Conservation (phyloP, 148 eudicot genomes). For the Talinum fruticosum region DNA sequence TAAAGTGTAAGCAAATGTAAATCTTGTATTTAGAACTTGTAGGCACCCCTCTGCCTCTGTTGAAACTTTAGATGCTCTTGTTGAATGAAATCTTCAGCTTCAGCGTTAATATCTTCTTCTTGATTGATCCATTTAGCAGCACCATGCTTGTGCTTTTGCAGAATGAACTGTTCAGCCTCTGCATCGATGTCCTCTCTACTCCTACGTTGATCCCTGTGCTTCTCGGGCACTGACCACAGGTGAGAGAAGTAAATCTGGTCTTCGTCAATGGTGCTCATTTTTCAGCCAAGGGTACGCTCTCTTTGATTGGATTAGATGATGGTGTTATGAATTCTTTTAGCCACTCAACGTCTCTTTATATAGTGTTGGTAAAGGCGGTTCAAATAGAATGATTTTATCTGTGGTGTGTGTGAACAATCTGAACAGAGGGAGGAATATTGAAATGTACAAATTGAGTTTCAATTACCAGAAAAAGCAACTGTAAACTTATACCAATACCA, state of each 20-base stretch:
- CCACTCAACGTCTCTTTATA: constrained; percentile 5
- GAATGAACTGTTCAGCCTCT: constrained; percentile 16
- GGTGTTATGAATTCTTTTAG: neutral
- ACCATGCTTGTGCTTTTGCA: constrained; percentile 8
- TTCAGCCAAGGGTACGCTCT: neutral
- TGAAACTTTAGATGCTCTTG: constrained; percentile 16
- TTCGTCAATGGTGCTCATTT: constrained; percentile 17
- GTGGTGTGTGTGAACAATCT: neutral
- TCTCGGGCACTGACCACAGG: constrained; percentile 21
- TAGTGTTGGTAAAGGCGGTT: neutral
- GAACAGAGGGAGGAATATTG: constrained; percentile 7
- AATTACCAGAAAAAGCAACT: neutral
- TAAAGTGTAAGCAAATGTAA: neutral
- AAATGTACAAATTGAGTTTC: neutral
- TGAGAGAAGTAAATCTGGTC: constrained; percentile 18
- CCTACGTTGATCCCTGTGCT: neutral
- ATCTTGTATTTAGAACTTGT: neutral
- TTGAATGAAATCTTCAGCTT: constrained; percentile 20
- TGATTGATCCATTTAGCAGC: neutral
- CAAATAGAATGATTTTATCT: neutral
- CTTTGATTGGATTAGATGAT: constrained; percentile 1
- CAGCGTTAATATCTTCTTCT: constrained; percentile 21
- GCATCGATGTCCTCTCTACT: neutral
- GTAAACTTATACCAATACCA: neutral
- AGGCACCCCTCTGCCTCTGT: neutral